A percentile compares a stretch with the other conserved stretches of the same genome.
Evolutionary conservation across 352 stramenopile genomes (phyloP).

Genomic region (Discostella stelligera): DNA sequence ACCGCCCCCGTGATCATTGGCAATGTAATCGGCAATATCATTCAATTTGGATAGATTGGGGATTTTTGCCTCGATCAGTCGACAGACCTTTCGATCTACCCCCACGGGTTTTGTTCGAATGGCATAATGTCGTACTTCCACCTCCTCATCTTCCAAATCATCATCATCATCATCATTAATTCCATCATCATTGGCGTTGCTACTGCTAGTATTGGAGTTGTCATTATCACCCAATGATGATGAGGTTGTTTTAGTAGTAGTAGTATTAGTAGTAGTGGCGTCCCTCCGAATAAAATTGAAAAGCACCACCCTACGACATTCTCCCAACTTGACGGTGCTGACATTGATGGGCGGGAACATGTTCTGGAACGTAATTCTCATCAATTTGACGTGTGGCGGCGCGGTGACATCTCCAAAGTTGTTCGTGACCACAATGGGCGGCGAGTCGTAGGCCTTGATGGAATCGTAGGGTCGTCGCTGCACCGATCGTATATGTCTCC

Average conservation of each 20-base stretch:
- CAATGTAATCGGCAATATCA: constrained; percentile 96
- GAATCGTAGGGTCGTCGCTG: constrained; percentile 88
- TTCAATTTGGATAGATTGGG: constrained; percentile 92
- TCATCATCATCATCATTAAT: constrained; percentile 8
- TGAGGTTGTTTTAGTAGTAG: background rate
- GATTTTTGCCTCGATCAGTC: constrained; percentile 90
- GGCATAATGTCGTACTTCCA: constrained; percentile 97
- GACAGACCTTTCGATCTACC: constrained; percentile 89
- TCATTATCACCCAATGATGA: background rate
- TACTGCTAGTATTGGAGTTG: background rate
- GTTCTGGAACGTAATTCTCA: constrained; percentile 98
- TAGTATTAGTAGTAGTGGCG: background rate
- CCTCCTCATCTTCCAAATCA: constrained; percentile 76
- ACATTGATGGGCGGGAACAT: constrained; percentile 99
- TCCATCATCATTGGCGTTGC: background rate
- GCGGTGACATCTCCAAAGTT: constrained; percentile 92
- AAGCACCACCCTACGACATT: constrained; percentile 95
- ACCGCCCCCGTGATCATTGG: constrained; percentile 76
- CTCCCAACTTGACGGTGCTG: constrained; percentile 90
- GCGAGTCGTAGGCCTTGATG: constrained; percentile 83
- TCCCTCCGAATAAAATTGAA: constrained; percentile 87
- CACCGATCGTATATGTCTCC: constrained; percentile 89
- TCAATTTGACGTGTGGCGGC: constrained; percentile 88
- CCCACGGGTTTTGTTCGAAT: constrained; percentile 92
- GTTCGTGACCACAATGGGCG: constrained; percentile 96